Percentiles rank a stretch among this genome's conserved stretches.
Conservation (phyloP, 176 grass and related monocot species). For the Oryza officinalis region DNA sequence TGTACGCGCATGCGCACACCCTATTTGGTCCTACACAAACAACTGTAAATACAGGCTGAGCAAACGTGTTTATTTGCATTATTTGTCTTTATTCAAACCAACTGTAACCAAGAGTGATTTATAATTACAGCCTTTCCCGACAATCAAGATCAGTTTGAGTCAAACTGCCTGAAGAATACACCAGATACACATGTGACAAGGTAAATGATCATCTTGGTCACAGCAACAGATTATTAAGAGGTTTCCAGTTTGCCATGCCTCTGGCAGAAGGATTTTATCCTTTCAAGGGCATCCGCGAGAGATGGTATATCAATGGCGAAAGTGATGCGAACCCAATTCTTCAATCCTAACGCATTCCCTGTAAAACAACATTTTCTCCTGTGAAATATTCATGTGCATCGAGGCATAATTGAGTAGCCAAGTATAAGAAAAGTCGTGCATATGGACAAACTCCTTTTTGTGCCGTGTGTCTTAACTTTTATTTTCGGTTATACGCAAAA, state of each 20-base stretch:
- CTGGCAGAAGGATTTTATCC: conserved; percentile 70
- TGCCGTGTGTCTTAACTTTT: background rate
- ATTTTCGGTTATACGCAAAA: too few species aligned
- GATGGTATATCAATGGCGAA: conserved; percentile 53
- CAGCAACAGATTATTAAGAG: background rate
- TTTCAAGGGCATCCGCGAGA: conserved; percentile 58
- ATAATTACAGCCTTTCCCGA: too few species aligned
- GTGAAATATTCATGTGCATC: conserved; percentile 4
- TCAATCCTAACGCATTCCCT: conserved; percentile 69
- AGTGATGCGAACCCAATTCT: conserved; percentile 64
- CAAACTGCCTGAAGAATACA: too few species aligned
- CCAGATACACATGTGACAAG: too few species aligned
- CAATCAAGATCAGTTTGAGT: too few species aligned
- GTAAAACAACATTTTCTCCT: background rate
- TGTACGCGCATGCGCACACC: too few species aligned
- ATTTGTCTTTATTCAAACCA: too few species aligned
- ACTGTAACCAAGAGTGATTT: too few species aligned
- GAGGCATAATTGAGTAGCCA: background rate
- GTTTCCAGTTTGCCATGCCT: conserved; percentile 45
- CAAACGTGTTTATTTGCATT: too few species aligned
- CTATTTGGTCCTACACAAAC: too few species aligned
- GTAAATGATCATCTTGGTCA: too few species aligned
- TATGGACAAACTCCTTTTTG: background rate
- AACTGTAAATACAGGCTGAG: too few species aligned
- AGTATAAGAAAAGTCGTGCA: background rate